Evolutionary conservation across 208 protist species (phyloP), one percentile per base, ranked within the genome.

Genomic region (Crithidia mellificae): DNA sequence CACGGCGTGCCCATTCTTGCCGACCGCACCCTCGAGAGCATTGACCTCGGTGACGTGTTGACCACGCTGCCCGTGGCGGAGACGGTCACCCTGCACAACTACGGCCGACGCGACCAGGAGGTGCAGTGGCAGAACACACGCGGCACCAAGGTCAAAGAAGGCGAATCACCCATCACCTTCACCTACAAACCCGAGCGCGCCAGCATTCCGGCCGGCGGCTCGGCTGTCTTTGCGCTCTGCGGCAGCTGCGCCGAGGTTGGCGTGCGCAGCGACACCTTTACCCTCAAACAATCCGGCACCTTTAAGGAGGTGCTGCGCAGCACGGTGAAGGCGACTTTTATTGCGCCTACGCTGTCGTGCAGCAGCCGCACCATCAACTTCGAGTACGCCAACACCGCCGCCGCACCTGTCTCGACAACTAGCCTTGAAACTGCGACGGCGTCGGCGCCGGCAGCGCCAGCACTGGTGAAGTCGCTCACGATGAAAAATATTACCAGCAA

Each of bases 41-140:
- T 96, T 63, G 74, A 98, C 44, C 90, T 99, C 39, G 94, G 91
- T 8, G 83, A 98, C 72, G 77, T 92, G 24, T 95, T 98, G 73
- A 98, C 96, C 1, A 80, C 79, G 43, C 85, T 78, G 27, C 12
- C 58, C n/a, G 73, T 91, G 17, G 39, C 63, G 34, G 72, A 82
- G 24, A 55, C 72, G n/a, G 68, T 98, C 30, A 68, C 77, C 9
- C 61, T 99, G 15, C 59, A 83, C 41, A 99, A 99, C 84, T 75
- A 91, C 29, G 96, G 97, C 5, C 79, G 90, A 24, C 82, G 87
- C 54, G 68, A 88, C 27, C 87, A 97, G 68, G 85, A 95, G 39
- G 77, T 99, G 27, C 79, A 88, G 63, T 99, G 96, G 96, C 83
- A 83, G 32, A 87, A 88, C 53, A 47, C 77, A 22, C 85, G 88